Evolutionary conservation across 2,329 filamentous ascomycete genomes (phyloP).

Genomic region (Cadophora gregata): DNA sequence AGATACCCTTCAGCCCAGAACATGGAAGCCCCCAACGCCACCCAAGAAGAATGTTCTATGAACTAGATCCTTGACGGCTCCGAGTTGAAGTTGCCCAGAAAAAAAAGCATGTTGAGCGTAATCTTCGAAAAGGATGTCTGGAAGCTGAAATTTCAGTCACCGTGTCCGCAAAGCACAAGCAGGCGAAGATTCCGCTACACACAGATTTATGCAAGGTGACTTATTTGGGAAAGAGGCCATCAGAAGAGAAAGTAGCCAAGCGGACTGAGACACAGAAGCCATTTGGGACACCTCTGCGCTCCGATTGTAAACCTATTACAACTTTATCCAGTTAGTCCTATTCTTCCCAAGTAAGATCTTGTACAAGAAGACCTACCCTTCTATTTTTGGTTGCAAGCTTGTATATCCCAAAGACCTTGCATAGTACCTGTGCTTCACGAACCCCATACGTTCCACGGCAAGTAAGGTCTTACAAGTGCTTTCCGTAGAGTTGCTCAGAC

Average conservation of each 20-base stretch:
- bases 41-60: background rate
- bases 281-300: slow-evolving; percentile 14
- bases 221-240: background rate
- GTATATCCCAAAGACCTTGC: slow-evolving; percentile 2
- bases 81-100: background rate
- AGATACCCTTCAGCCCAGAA: background rate
- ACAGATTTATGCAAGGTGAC: slow-evolving; percentile 1
- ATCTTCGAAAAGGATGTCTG: background rate
- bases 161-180: background rate
- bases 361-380: background rate
- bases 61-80: background rate
- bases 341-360: background rate
- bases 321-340: background rate
- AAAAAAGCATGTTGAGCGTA: background rate
- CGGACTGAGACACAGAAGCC: slow-evolving; percentile 5
- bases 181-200: background rate
- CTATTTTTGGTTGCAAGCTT: no score
- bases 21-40: background rate
- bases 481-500: slow-evolving; percentile 1
- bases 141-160: slow-evolving; percentile 8
- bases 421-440: background rate
- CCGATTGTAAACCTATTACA: background rate
- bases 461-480: slow-evolving; percentile 3
- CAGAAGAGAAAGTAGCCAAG: background rate
- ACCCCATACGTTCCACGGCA: background rate